Conservation (phyloP, 306 rosid genomes). For the Lablab purpureus region DNA sequence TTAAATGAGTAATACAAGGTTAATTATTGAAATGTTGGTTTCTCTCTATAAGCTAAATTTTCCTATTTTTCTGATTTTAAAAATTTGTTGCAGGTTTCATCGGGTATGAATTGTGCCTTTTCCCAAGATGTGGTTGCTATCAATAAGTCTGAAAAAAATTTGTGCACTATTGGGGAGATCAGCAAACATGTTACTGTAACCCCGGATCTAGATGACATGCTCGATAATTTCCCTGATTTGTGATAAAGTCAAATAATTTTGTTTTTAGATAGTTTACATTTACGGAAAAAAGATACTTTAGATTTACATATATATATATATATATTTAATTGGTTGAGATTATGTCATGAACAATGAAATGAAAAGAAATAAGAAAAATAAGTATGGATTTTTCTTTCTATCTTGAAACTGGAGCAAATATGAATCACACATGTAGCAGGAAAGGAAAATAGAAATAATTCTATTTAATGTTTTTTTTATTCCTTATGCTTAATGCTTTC, state of each 20-base stretch:
- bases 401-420: neutral
- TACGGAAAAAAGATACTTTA: no score
- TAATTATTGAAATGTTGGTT: slow-evolving; percentile 2
- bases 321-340: neutral
- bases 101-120: slow-evolving; percentile 76
- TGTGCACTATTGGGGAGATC: slow-evolving; percentile 72
- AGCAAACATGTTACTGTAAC: slow-evolving; percentile 66
- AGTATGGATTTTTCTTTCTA: neutral
- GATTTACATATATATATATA: neutral
- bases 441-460: neutral
- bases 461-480: neutral
- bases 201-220: slow-evolving; percentile 68
- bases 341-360: neutral
- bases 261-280: slow-evolving; percentile 15
- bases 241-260: slow-evolving; percentile 46
- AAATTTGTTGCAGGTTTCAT: slow-evolving; percentile 66
- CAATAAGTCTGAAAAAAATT: slow-evolving; percentile 65
- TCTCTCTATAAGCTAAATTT: neutral
- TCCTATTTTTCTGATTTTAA: neutral
- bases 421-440: neutral
- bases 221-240: slow-evolving; percentile 54
- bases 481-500: neutral
- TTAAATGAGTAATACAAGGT: slow-evolving; percentile 16
- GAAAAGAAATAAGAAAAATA: neutral
- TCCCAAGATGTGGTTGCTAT: slow-evolving; percentile 74